These are phyloP conservation scores for Dillenia suffruticosa DNA, from an alignment of 164 flowering plant species.

Conservation along the genomic window DNA sequence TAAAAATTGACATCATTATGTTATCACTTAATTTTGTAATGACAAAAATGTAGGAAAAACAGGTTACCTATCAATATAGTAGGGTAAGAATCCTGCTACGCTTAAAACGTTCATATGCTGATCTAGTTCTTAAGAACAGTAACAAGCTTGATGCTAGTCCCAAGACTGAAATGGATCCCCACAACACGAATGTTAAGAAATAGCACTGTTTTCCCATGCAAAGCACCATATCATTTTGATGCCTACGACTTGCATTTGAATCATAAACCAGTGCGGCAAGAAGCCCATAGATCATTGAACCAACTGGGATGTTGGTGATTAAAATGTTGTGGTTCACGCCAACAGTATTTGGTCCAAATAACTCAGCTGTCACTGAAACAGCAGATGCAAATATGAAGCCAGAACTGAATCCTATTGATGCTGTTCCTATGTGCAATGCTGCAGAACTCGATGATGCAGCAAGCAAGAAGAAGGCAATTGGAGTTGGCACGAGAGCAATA, in stretches of 20 bases:
- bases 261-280: conserved; percentile 82
- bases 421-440: conserved; percentile 60
- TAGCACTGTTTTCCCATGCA: conserved; percentile 87
- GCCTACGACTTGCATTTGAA: conserved; percentile 23
- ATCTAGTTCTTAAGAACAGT: conserved; percentile 67
- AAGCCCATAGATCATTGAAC: conserved; percentile 75
- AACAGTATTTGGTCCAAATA: conserved; percentile 78
- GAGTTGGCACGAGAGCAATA: conserved; percentile 74
- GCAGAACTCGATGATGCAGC: conserved; percentile 27
- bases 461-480: conserved; percentile 75
- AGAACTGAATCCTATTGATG: conserved; percentile 77
- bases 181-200: conserved; percentile 58
- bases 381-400: conserved; percentile 97
- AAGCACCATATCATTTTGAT: conserved; percentile 25
- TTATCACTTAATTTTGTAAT: no score
- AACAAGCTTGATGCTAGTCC: conserved; percentile 55
- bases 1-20: no score
- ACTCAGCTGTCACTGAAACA: conserved; percentile 86
- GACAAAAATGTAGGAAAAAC: no score
- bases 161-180: conserved; percentile 74
- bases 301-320: conserved; percentile 87
- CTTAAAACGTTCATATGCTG: conserved; percentile 65
- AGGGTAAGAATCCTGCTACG: conserved; percentile 26
- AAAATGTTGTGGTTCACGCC: conserved; percentile 96
- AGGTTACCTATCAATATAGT: conserved; percentile 10